Conservation (phyloP, 2,329 filamentous ascomycete genomes). For the Stagonosporopsis tanaceti region DNA sequence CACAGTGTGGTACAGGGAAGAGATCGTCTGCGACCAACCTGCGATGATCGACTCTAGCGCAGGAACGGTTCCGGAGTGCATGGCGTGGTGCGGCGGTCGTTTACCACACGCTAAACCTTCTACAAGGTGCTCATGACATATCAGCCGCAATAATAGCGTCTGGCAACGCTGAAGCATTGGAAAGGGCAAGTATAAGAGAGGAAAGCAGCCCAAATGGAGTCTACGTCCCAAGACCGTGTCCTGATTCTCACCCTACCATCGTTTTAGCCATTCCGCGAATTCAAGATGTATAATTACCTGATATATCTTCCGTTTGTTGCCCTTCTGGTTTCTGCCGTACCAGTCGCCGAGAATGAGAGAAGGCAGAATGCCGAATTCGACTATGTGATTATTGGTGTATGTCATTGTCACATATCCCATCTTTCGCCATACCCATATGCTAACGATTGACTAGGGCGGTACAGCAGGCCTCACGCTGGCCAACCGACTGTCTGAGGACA, state of each 20-base stretch:
- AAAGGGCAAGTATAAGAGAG: neutral
- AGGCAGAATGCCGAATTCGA: slow-evolving; percentile 25
- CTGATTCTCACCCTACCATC: neutral
- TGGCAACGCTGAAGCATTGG: neutral
- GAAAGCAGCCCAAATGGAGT: neutral
- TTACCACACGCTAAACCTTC: neutral
- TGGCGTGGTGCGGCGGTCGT: neutral
- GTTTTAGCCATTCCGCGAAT: neutral
- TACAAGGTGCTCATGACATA: neutral
- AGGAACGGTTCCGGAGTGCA: neutral
- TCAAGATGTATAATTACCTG: neutral
- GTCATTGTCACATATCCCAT: slow-evolving; percentile 1
- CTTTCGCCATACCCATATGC: neutral
- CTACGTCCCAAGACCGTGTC: neutral
- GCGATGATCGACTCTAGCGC: neutral
- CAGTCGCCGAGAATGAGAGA: slow-evolving; percentile 5
- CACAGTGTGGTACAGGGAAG: neutral
- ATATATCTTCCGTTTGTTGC: neutral
- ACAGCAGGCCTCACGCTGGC: slow-evolving; percentile 24
- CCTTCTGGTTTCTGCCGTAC: slow-evolving; percentile 6
- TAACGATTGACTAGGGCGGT: slow-evolving; percentile 13
- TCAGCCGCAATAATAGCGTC: neutral
- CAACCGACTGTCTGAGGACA: slow-evolving; percentile 21
- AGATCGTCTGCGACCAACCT: neutral
- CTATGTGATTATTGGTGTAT: slow-evolving; percentile 28